These are phyloP conservation scores for Rosa hybrid DNA, from an alignment of 331 rosid species.

Conservation along the genomic window DNA sequence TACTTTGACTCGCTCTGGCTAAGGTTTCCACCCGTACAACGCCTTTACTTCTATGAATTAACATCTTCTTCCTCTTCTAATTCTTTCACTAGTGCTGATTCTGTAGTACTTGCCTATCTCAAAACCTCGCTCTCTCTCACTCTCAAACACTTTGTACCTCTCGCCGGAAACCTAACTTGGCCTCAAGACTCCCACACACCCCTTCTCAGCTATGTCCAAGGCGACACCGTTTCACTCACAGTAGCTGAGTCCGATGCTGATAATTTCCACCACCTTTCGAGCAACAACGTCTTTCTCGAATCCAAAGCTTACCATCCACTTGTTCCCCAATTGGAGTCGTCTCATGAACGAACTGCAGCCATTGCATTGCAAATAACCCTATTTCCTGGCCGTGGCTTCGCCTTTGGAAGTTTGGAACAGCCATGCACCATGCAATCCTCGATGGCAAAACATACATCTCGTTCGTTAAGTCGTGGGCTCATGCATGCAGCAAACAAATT, in stretches of 20 bases:
- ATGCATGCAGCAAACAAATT: no score
- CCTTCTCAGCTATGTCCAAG: neutral
- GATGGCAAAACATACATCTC: no score
- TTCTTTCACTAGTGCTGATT: neutral
- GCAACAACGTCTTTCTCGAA: neutral
- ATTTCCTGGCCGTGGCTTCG: constrained; percentile 18
- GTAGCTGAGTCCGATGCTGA: neutral
- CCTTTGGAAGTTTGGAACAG: no score
- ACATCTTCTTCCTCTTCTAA: neutral
- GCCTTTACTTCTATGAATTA: constrained; percentile 27
- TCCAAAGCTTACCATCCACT: neutral
- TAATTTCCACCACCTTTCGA: neutral
- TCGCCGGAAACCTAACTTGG: constrained; percentile 48
- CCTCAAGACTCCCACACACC: constrained; percentile 27
- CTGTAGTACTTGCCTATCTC: constrained; percentile 42
- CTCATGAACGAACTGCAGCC: constrained; percentile 9
- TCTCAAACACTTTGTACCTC: constrained; percentile 38
- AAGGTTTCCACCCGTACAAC: neutral
- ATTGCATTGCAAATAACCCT: constrained; percentile 18
- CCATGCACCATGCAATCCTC: no score
- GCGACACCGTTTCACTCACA: neutral
- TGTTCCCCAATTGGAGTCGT: neutral
- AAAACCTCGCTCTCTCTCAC: constrained; percentile 46
- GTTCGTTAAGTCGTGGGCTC: no score
- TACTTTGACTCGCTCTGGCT: constrained; percentile 30